Conservation (phyloP, 805 yeast genomes). For the Blastobotrys chiropterorum region DNA sequence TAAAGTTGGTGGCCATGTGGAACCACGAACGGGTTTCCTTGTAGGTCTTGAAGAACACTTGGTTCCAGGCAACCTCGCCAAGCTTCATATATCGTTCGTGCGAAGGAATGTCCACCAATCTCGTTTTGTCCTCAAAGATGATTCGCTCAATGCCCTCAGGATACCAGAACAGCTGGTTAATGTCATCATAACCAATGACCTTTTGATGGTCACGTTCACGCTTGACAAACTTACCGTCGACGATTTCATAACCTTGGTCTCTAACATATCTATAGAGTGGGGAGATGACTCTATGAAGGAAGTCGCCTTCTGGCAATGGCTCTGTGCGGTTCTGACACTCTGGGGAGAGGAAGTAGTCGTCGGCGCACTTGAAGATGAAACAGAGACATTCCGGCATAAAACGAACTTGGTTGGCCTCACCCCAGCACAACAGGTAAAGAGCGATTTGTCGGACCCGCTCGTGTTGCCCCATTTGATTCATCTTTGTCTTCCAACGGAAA, state of each 20-base stretch:
- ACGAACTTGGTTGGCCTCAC: slow-evolving; percentile 80
- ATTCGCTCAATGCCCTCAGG: slow-evolving; percentile 59
- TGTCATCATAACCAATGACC: slow-evolving; percentile 82
- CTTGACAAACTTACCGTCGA: slow-evolving; percentile 40
- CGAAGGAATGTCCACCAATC: slow-evolving; percentile 48
- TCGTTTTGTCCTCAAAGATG: slow-evolving; percentile 38
- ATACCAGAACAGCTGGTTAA: slow-evolving; percentile 85
- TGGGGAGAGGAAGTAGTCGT: slow-evolving; percentile 53
- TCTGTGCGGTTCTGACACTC: slow-evolving; percentile 29
- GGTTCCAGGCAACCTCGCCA: slow-evolving; percentile 56
- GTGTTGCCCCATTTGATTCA: slow-evolving; percentile 44
- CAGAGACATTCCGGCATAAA: slow-evolving; percentile 88
- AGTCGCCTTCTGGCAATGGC: slow-evolving; percentile 29
- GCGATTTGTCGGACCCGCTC: slow-evolving; percentile 61
- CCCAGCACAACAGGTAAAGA: slow-evolving; percentile 74
- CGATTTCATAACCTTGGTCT: slow-evolving; percentile 44
- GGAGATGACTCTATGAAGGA: slow-evolving; percentile 60
- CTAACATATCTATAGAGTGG: slow-evolving; percentile 64
- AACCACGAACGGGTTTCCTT: slow-evolving; percentile 95
- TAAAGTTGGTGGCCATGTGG: slow-evolving; percentile 88
- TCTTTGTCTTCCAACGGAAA: slow-evolving; percentile 48
- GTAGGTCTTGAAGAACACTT: slow-evolving; percentile 68
- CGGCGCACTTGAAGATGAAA: slow-evolving; percentile 76
- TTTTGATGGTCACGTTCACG: slow-evolving; percentile 59
- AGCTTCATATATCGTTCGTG: slow-evolving; percentile 51